Percentiles rank a stretch among this genome's conserved stretches.
These are phyloP conservation scores for Adiantum capillusveneris DNA, from an alignment of 75 land plant species.

Conservation along the genomic window DNA sequence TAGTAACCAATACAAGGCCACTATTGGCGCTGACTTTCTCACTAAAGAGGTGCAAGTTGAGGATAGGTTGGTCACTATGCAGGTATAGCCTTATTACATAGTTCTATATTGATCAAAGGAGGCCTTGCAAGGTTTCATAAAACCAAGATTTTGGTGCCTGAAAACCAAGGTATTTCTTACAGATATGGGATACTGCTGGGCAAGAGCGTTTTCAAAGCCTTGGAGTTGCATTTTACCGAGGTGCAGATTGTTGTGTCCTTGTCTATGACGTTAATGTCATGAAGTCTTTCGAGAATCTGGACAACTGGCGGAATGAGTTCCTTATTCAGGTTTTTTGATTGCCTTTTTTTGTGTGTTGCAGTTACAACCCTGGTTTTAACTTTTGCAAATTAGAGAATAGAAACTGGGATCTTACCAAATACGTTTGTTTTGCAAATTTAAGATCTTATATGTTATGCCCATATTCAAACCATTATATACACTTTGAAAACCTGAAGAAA, in stretches of 20 bases:
- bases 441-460: too few relatives aligned
- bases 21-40: slow-evolving; percentile 70
- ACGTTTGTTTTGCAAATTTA: too few relatives aligned
- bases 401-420: too few relatives aligned
- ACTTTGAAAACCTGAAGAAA: too few relatives aligned
- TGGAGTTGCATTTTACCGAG: slow-evolving; percentile 29
- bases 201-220: slow-evolving; percentile 32
- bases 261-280: slow-evolving; percentile 26
- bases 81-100: slow-evolving; percentile 23
- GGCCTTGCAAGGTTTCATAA: too few relatives aligned
- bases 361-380: too few relatives aligned
- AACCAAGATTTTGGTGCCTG: too few relatives aligned
- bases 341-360: too few relatives aligned
- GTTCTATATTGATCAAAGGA: too few relatives aligned
- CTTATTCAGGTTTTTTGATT: slow-evolving; percentile 21
- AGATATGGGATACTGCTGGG: slow-evolving; percentile 36
- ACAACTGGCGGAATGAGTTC: slow-evolving; percentile 25
- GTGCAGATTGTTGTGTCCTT: slow-evolving; percentile 35
- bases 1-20: slow-evolving; percentile 75
- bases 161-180: background rate
- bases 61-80: slow-evolving; percentile 66
- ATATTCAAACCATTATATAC: too few relatives aligned
- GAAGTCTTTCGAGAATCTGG: slow-evolving; percentile 24
- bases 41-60: slow-evolving; percentile 70
- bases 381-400: too few relatives aligned